These are phyloP conservation scores for Trametes cingulata DNA, from an alignment of 768 basidiomycete genomes.

Conservation along the genomic window DNA sequence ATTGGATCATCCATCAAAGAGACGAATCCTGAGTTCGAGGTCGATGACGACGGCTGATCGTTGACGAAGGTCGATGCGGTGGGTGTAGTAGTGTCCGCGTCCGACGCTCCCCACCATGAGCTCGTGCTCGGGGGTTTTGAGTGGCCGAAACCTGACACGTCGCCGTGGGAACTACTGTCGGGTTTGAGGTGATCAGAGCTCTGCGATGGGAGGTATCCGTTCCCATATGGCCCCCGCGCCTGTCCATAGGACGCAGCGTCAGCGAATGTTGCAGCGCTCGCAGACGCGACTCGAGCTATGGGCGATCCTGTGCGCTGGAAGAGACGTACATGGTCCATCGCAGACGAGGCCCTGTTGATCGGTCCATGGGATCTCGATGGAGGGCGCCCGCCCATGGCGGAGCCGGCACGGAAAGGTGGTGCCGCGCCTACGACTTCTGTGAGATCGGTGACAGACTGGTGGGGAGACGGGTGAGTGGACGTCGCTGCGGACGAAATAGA, in stretches of 20 bases:
- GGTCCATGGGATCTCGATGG: slow-evolving; percentile 48
- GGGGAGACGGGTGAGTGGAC: slow-evolving; percentile 78
- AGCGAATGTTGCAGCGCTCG: slow-evolving; percentile 53
- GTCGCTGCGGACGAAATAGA: slow-evolving; percentile 82
- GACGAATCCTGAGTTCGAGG: slow-evolving; percentile 59
- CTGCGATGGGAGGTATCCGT: slow-evolving; percentile 38
- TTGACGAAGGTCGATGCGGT: slow-evolving; percentile 68
- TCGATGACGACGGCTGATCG: slow-evolving; percentile 37
- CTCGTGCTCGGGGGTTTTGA: slow-evolving; percentile 37
- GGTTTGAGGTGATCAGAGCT: slow-evolving; percentile 14
- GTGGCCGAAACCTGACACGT: slow-evolving; percentile 24
- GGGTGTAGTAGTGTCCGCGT: slow-evolving; percentile 54
- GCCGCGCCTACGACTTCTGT: slow-evolving; percentile 34
- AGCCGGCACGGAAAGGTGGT: slow-evolving; percentile 63
- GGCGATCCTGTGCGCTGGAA: slow-evolving; percentile 49
- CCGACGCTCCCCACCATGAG: slow-evolving; percentile 65
- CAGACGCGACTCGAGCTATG: slow-evolving; percentile 54
- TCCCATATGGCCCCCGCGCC: slow-evolving; percentile 30
- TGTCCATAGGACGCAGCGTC: slow-evolving; percentile 39
- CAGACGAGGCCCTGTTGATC: slow-evolving; percentile 75
- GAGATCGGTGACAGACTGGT: slow-evolving; percentile 50
- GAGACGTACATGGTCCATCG: slow-evolving; percentile 68
- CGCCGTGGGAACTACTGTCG: slow-evolving; percentile 18
- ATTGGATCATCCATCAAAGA: slow-evolving; percentile 75
- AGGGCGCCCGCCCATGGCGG: slow-evolving; percentile 62